Evolutionary conservation across 2,329 filamentous ascomycete genomes (phyloP), one percentile per base, ranked within the genome.

Genomic region (Verticillium isaacii): DNA sequence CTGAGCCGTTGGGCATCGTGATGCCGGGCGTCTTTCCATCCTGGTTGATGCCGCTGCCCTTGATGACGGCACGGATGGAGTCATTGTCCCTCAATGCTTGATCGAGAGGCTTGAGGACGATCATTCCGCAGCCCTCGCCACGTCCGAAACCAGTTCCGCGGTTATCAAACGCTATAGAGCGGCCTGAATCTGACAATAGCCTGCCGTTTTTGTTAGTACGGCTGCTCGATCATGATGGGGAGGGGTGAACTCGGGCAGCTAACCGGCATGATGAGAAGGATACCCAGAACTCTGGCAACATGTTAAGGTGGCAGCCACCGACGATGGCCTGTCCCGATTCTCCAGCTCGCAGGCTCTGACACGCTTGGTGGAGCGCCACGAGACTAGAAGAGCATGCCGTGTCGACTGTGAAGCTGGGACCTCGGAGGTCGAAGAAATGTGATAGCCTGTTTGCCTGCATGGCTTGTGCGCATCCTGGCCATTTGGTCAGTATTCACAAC

Each of bases 401-500:
- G 5, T 72, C 66, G 23, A 77, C 64, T 1, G 69, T 71, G 63
- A 76, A 66, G 32, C 72, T 74, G n/a, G 66, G 68, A 9, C 45
- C 63, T 15, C 1, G 9, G 39, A 86, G 73, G 65, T 85, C 80
- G 64, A 84, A 85, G 71, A 80, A 82, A 65, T 85, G 82, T 1
- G 82, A 84, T 23, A 85, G 74, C 56, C 83, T 74, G 63, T 85
- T 85, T 0, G 82, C 80, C 62, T 83, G 76, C 70, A 85, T 82
- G 11, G 80, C 79, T 66, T 80, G 77, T 52, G 80, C 80, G 63
- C 76, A 78, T 41, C 77, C 77, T 79, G 60, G n/a, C 23, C 39
- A n/a, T 25, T 7, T 57, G 58, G 62, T 67, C 61, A 69, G 68
- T 66, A 55, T 17, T 5, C 32, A 6, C 19, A 36, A 19, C 23